Base-by-base conservation (phyloP, 441 rosid genomes). In the Theobroma grandiflorum region DNA sequence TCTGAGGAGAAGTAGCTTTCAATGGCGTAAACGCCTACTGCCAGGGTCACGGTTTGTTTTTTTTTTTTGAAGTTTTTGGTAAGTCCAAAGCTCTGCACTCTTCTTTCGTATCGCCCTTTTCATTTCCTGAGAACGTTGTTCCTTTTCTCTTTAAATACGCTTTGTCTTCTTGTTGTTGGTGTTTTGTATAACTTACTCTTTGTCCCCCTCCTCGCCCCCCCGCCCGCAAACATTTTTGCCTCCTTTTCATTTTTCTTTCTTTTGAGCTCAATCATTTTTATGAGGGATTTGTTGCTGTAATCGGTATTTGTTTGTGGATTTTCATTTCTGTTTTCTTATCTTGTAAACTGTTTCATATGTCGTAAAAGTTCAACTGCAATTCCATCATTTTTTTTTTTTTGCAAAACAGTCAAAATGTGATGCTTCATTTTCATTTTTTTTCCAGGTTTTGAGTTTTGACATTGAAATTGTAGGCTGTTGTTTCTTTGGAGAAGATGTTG, bases 401-500 rank as follows among this genome's bases (percentile, higher is more conserved):
- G 20, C 22, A 12, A 69, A 37, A 15, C 8, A 20, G 31, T 26
- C 1, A 47, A 14, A 11, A 4, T 69, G 59, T 71, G 43, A 50
- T 50, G 14, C 15, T 49, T 38, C 50, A 57, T 11, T n/a, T 37
- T n/a, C 49, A 3, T n/a, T 40, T 22, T 53, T 63, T 72, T 8
- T 37, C 53, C 67, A 57, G 66, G 66, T 42, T 47, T 74, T 74
- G 77, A 79, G 66, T 42, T 47, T 74, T 74, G 77, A 79, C 73
- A 74, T 75, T 73, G 71, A 52, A 74, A 71, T 69, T 70, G 65
- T 69, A 5, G 61, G 59, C 57, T 50, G 10, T 40, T 59, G 69
- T 74, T 63, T 31, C 75, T 55, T 67, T n/a, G 82, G 82, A 72
- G 78, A 90, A 84, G 85, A 95, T 95, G 98, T 80, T 95, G 95